Evolutionary conservation across 2,329 filamentous ascomycete genomes (phyloP), one percentile per base, ranked within the genome.

Genomic region (Ascocoryne sarcoides): DNA sequence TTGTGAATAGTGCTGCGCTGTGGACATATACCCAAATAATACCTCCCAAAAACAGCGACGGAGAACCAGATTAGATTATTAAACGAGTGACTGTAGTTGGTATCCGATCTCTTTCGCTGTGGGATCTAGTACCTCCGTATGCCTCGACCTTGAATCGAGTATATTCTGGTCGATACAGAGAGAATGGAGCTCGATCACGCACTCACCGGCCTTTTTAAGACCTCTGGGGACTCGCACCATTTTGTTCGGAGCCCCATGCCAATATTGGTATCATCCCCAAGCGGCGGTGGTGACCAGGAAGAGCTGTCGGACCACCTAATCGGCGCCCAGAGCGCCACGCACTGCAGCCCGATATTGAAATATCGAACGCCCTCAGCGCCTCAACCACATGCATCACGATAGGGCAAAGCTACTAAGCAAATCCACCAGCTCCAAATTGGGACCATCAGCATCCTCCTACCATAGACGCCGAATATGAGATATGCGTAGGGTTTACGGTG

Each of bases 71-170:
- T n/a, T n/a, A n/a, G n/a, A n/a, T n/a, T n/a, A n/a, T n/a, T 45
- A 48, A 55, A 55, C 37, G 52, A 55, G 47, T 51, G 52, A 53
- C 52, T 53, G 51, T 49, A 53, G 47, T 55, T 53, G 47, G 52
- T 42, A 46, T 29, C 23, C 23, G 23, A 12, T 7, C 23, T 26
- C 7, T 7, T 12, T 26, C 7, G 12, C 23, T 26, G 7, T 26
- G 23, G 7, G 23, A 12, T 12, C 12, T 26, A n/a, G n/a, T 12
- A 17, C 9, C 3, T 15, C 14, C 3, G 15, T 23, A 4, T 36
- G 15, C n/a, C n/a, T 23, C 5, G n/a, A 29, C 3, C 15, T 15
- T 3, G 36, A 30, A 30, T 37, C 26, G 8, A 12, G 15, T 10
- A 26, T 37, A 12, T 2, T 10, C 18, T 34, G 10, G 32, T 34